Base-by-base conservation (phyloP, 2,329 filamentous ascomycete species). In the Trichocomaceae sp. region DNA sequence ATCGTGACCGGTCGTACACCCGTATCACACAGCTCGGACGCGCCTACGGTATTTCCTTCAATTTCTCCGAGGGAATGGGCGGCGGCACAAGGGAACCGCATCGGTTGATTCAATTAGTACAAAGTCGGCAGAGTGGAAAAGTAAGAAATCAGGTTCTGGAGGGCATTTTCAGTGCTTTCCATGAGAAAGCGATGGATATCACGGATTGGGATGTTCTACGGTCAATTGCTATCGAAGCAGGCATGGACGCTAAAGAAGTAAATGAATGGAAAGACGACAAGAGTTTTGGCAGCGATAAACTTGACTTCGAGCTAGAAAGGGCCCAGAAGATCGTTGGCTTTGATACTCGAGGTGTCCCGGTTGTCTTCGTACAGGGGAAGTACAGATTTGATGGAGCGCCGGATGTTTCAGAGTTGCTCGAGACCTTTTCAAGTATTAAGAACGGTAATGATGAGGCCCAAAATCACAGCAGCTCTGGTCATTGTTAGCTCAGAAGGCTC, bases 321-420 rank as follows among this genome's bases (percentile, higher is more conserved):
- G 33, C 15, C 9, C 37, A 23, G 19, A 7, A 42, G 9, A 20
- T 47, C 12, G 29, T 48, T 13, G 37, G 35, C 10, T 13, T 12
- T 20, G 48, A 50, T 19, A 23, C 47, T 35, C 44, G 44, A 8
- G 54, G 54, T 9, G 54, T 55, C 6, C 54, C 54, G 23, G 44
- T 55, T 26, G 10, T 57, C 23, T 45, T 57, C 10, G 46, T 55
- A 5, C 47, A 50, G 29, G 52, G 52, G 12, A 44, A 49, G 23
- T 29, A 52, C 20, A 57, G 56, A 15, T 47, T 51, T 49, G 53
- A 55, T 31, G 47, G 56, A 23, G 52, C 52, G 23, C 54, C 54
- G n/a, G 54, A 55, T 41, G 33, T 52, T 26, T 15, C 31, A 35
- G 48, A 55, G 26, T 31, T 55, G 22, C 42, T 55, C 12, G 54